These are phyloP conservation scores for Warburgia ugandensis DNA, from an alignment of 164 flowering plant species.

Conservation along the genomic window DNA sequence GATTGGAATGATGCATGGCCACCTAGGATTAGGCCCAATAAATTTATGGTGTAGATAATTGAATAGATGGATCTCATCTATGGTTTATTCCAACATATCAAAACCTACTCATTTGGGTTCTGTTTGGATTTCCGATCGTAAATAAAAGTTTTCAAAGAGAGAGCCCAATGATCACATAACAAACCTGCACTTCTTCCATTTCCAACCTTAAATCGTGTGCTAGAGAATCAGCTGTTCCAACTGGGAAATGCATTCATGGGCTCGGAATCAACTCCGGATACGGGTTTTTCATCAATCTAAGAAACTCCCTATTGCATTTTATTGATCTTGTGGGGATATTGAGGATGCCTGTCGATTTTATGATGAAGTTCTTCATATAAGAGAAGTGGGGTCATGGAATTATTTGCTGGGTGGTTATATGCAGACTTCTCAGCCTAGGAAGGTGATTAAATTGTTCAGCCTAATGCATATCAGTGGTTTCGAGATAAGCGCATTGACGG, in stretches of 20 bases:
- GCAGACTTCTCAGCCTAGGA: constrained; percentile 17
- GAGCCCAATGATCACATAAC: no score
- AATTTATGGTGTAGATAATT: no score
- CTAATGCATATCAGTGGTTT: constrained; percentile 22
- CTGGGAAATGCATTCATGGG: constrained; percentile 29
- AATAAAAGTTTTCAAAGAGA: no score
- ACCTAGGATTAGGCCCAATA: no score
- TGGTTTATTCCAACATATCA: no score
- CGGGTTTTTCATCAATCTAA: constrained; percentile 1
- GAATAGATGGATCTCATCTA: no score
- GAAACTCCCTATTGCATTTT: constrained; percentile 9
- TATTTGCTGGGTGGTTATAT: constrained; percentile 44
- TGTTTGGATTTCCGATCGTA: no score
- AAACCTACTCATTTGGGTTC: no score
- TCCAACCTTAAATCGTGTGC: constrained; percentile 32
- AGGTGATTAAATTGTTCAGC: constrained; percentile 23
- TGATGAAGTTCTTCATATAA: constrained; percentile 29
- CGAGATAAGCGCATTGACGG: constrained; percentile 12
- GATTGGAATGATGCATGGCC: no score
- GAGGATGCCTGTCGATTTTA: constrained; percentile 34
- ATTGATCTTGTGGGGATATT: constrained; percentile 25
- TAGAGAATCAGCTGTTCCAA: constrained; percentile 9
- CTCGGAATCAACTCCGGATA: constrained; percentile 9
- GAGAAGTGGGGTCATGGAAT: constrained; percentile 49
- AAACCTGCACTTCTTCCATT: constrained; percentile 27